Percentiles rank a stretch among this genome's conserved stretches.
Conservation (phyloP, 345 rosid species). For the Melaleuca alternifolia region DNA sequence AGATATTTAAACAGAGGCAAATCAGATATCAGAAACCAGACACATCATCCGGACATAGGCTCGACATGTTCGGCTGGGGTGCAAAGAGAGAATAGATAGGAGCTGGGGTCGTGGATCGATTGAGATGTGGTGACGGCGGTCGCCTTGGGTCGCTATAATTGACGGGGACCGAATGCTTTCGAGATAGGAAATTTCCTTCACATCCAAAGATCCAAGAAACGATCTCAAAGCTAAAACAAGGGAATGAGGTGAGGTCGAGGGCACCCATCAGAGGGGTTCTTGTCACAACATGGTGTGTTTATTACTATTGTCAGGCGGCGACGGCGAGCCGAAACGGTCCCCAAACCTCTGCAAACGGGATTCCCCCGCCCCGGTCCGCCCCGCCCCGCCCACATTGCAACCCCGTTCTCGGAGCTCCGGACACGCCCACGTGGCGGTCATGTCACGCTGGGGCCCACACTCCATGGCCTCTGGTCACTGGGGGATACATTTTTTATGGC, state of each 20-base stretch:
- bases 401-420: conserved; percentile 7
- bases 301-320: background rate
- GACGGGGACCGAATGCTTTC: background rate
- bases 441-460: conserved; percentile 27
- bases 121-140: background rate
- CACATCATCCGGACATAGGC: no score
- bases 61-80: accelerated
- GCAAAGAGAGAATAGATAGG: no score
- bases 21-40: no score
- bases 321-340: background rate
- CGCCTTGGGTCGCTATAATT: background rate
- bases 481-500: background rate
- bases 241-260: background rate
- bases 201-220: background rate
- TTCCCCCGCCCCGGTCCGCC: background rate
- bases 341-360: background rate
- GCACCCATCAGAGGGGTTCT: background rate
- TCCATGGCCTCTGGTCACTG: conserved; percentile 8
- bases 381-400: no score
- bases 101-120: background rate
- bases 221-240: background rate
- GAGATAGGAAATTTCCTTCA: background rate
- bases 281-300: background rate
- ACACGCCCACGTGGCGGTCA: conserved; percentile 58
- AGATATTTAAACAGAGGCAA: background rate